Evolutionary conservation across 2,329 filamentous ascomycete species (phyloP).

Genomic region (Colletotrichum destructivum): DNA sequence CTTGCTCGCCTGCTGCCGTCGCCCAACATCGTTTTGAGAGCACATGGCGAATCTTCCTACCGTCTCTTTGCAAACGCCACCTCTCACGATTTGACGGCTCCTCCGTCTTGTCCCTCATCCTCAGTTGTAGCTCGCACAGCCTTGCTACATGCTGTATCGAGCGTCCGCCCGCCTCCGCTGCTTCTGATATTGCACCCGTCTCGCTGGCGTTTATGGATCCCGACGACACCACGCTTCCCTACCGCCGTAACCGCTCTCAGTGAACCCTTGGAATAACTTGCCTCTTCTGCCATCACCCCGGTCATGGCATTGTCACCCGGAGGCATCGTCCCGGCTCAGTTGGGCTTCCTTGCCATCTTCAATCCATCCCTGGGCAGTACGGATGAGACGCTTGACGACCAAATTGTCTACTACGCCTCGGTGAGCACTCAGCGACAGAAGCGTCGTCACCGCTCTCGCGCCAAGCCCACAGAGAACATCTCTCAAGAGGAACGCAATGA

Average conservation of each 20-base stretch:
- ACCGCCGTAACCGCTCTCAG: conserved; percentile 13
- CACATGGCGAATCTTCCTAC: neutral
- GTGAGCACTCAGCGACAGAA: conserved; percentile 59
- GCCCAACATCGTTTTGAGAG: conserved; percentile 16
- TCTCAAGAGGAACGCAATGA: conserved; percentile 83
- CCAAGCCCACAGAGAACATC: conserved; percentile 59
- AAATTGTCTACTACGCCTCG: conserved; percentile 95
- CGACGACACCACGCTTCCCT: neutral
- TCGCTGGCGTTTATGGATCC: conserved; percentile 2
- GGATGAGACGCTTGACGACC: conserved; percentile 75
- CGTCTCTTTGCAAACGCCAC: neutral
- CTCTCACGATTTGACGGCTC: neutral
- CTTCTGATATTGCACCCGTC: neutral
- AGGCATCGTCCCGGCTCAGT: conserved; percentile 79
- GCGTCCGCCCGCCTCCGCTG: neutral
- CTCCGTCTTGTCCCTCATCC: neutral
- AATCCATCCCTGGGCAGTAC: conserved; percentile 83
- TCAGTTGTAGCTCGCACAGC: neutral
- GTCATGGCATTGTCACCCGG: conserved; percentile 42
- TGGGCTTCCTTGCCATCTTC: conserved; percentile 95
- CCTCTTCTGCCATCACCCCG: neutral
- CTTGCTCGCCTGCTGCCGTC: conserved; percentile 4
- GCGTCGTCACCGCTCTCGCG: conserved; percentile 59
- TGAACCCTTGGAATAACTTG: conserved; percentile 1
- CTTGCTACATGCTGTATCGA: neutral